Conservation (phyloP, 305 asterid species). For the Salvia sclarea region DNA sequence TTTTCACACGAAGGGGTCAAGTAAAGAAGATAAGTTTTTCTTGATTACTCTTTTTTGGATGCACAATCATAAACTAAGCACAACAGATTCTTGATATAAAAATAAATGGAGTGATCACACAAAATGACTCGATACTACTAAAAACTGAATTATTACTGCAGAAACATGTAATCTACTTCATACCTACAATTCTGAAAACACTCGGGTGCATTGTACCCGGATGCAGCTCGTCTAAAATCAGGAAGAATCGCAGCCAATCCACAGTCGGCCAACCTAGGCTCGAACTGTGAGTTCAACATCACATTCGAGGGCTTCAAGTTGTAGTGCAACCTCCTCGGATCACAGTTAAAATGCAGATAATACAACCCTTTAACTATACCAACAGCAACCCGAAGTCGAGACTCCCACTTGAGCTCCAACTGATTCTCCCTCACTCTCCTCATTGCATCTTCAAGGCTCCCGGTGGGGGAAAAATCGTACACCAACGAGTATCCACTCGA, state of each 20-base stretch:
- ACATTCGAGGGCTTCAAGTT: conserved; percentile 91
- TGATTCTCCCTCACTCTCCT: conserved; percentile 58
- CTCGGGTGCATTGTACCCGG: conserved; percentile 75
- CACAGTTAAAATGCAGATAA: conserved; percentile 80
- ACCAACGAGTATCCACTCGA: conserved; percentile 55
- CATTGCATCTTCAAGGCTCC: conserved; percentile 86
- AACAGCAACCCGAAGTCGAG: conserved; percentile 70
- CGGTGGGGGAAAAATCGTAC: conserved; percentile 65
- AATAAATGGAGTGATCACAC: neutral
- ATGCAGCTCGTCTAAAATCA: conserved; percentile 44
- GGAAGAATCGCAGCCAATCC: conserved; percentile 75
- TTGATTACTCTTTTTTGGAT: neutral
- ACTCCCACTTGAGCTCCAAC: conserved; percentile 77
- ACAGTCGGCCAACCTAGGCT: conserved; percentile 78
- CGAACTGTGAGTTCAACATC: conserved; percentile 64
- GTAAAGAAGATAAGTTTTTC: conserved; percentile 14
- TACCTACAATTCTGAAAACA: conserved; percentile 75
- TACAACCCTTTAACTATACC: conserved; percentile 78
- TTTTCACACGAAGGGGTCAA: neutral
- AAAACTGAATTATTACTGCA: neutral
- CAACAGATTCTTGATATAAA: neutral
- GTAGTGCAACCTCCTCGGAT: conserved; percentile 62
- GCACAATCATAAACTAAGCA: neutral
- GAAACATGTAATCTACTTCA: conserved; percentile 5
- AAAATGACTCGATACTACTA: neutral